A percentile compares a stretch with the other conserved stretches of the same genome.
Conservation (phyloP, 2,329 filamentous ascomycete genomes). For the Pseudogymnoascus sp. region DNA sequence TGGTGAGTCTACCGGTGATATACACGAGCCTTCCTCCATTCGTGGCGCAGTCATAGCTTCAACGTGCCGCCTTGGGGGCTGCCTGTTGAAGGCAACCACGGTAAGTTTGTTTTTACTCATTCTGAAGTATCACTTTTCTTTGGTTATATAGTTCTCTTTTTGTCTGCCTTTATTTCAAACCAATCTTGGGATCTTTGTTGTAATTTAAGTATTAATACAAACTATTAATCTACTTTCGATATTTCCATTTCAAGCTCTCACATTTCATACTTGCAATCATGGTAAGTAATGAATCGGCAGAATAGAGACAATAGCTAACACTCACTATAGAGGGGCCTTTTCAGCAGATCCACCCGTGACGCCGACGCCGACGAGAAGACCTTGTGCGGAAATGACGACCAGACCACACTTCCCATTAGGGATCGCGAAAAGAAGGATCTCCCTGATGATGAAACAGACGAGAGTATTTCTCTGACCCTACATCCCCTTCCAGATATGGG, state of each 20-base stretch:
- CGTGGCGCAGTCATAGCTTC: not conserved
- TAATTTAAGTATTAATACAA: not conserved
- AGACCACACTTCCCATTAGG: not conserved
- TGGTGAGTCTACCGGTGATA: not conserved
- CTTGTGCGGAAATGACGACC: not conserved
- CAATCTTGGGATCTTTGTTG: not conserved
- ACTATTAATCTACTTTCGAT: not conserved
- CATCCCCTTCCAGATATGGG: constrained; percentile 34
- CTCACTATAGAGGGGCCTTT: not conserved
- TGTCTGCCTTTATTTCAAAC: not conserved
- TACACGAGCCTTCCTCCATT: not conserved
- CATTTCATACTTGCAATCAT: not conserved
- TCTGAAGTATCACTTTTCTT: not conserved
- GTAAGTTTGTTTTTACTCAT: not conserved
- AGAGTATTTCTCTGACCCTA: constrained; percentile 26
- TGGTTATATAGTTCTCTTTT: not conserved
- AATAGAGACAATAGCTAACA: not conserved
- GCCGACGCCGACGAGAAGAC: constrained; percentile 7
- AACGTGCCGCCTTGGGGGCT: not conserved
- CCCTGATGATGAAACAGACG: not conserved
- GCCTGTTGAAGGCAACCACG: not conserved
- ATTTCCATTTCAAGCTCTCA: not conserved
- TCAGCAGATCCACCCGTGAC: not conserved
- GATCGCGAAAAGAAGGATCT: not conserved
- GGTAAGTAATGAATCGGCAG: not conserved